phyloP scores from a whole-genome alignment of 2,329 filamentous ascomycete genomes.

The Fusarium sp. region DNA sequence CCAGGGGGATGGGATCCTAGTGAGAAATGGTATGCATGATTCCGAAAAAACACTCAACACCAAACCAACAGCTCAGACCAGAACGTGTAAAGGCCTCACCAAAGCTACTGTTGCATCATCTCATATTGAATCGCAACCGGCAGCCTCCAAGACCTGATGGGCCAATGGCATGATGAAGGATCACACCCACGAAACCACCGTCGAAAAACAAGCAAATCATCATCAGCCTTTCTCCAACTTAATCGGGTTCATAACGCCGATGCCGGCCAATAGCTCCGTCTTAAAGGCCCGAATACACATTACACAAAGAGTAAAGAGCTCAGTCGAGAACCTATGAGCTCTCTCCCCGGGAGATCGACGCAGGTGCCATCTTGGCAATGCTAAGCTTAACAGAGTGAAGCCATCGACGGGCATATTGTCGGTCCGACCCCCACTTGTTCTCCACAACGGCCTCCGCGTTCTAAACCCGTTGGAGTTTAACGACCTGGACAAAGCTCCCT shows the following conservation, averaged over 20 bases:
- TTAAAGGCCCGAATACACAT: slow-evolving; percentile 31
- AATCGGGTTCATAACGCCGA: slow-evolving; percentile 15
- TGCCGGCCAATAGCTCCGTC: slow-evolving; percentile 23
- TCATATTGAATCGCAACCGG: neutral
- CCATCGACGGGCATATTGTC: slow-evolving; percentile 25
- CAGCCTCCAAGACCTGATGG: neutral
- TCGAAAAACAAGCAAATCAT: neutral
- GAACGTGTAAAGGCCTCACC: neutral
- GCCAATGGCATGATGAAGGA: neutral
- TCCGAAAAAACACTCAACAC: neutral
- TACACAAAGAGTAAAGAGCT: neutral
- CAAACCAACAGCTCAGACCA: neutral
- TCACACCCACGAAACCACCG: neutral
- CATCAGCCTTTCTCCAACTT: slow-evolving; percentile 8
- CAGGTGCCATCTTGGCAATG: slow-evolving; percentile 1
- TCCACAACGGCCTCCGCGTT: slow-evolving; percentile 6
- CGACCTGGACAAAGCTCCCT: neutral
- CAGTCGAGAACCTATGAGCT: neutral
- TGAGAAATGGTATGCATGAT: neutral
- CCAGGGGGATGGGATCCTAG: neutral
- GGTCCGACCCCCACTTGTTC: slow-evolving; percentile 23
- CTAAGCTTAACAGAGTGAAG: slow-evolving; percentile 22
- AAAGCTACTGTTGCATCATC: neutral
- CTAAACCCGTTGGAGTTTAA: neutral
- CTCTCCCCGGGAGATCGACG: slow-evolving; percentile 21